A percentile compares a stretch with the other conserved stretches of the same genome.
phyloP scores from a whole-genome alignment of 31 red algal genomes.

The Odonthalia washingtoniensis region DNA sequence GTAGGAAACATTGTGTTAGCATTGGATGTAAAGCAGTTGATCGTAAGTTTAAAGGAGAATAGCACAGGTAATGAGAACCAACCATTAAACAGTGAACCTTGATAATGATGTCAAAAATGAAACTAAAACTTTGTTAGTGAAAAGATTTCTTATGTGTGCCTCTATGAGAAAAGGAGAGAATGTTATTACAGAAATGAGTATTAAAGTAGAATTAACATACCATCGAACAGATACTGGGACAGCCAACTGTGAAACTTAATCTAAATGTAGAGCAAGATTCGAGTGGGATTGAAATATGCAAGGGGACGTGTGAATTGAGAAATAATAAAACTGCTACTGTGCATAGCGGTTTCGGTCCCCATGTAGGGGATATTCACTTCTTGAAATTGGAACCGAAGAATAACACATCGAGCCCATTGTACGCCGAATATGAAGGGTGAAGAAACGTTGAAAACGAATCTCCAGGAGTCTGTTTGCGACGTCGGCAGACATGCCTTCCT shows the following conservation, averaged over 20 bases:
- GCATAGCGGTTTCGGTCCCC: slow-evolving; percentile 25
- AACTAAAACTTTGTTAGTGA: too few species aligned
- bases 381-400: slow-evolving; percentile 54
- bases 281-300: slow-evolving; percentile 41
- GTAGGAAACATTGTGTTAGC: slow-evolving; percentile 38
- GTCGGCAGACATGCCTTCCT: background rate
- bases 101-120: slow-evolving; percentile 32
- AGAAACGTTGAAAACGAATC: slow-evolving; percentile 25
- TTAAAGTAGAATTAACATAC: too few species aligned
- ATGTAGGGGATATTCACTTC: slow-evolving; percentile 40
- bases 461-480: background rate
- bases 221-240: too few species aligned
- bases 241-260: slow-evolving; percentile 58
- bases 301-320: slow-evolving; percentile 32
- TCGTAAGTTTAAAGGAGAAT: slow-evolving; percentile 42
- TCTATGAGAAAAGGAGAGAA: too few species aligned
- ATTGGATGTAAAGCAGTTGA: slow-evolving; percentile 19
- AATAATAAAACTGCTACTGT: slow-evolving; percentile 20
- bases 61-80: slow-evolving; percentile 47
- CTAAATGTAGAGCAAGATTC: too few species aligned
- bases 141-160: too few species aligned
- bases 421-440: slow-evolving; percentile 47
- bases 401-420: slow-evolving; percentile 58
- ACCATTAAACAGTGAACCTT: slow-evolving; percentile 55
- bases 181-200: too few species aligned